phyloP scores from a whole-genome alignment of 2,329 filamentous ascomycete species.

The Septoria petroselini region DNA sequence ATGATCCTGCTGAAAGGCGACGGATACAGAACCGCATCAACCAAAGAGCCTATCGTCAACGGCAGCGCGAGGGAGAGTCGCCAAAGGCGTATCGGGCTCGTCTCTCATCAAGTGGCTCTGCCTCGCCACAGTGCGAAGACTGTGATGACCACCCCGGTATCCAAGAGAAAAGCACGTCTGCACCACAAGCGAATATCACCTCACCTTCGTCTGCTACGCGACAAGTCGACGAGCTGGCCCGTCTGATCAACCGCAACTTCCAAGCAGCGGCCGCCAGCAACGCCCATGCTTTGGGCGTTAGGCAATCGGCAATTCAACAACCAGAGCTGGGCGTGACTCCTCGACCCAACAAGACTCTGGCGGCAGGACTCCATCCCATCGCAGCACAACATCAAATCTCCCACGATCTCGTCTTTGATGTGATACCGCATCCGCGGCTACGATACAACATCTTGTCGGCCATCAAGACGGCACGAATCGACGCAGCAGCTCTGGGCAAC shows the following conservation, averaged over 20 bases:
- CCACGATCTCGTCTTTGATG: constrained; percentile 34
- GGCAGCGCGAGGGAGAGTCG: constrained; percentile 32
- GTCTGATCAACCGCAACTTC: constrained; percentile 35
- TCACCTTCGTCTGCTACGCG: constrained; percentile 5
- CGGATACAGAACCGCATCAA: constrained; percentile 37
- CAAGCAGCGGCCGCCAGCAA: constrained; percentile 30
- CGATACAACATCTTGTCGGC: constrained; percentile 33
- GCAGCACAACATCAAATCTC: constrained; percentile 31
- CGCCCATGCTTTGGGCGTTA: constrained; percentile 28
- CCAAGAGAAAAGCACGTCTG: not conserved
- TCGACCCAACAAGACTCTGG: constrained; percentile 12
- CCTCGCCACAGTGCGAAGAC: constrained; percentile 8
- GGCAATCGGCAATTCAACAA: constrained; percentile 19
- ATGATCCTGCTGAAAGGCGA: constrained; percentile 33
- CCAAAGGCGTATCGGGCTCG: constrained; percentile 28
- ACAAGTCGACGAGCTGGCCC: constrained; percentile 33
- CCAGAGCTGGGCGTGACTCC: constrained; percentile 25
- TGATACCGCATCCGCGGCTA: constrained; percentile 31
- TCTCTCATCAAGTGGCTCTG: constrained; percentile 14
- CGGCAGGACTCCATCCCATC: constrained; percentile 29
- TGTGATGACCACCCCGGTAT: constrained; percentile 5
- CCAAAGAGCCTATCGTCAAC: constrained; percentile 35
- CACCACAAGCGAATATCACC: not conserved
- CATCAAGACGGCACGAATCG: constrained; percentile 28
- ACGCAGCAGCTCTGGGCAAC: constrained; percentile 25